Evolutionary conservation across 129 eudicot species (phyloP), one percentile per base, ranked within the genome.

Genomic region (Tagetes patula): DNA sequence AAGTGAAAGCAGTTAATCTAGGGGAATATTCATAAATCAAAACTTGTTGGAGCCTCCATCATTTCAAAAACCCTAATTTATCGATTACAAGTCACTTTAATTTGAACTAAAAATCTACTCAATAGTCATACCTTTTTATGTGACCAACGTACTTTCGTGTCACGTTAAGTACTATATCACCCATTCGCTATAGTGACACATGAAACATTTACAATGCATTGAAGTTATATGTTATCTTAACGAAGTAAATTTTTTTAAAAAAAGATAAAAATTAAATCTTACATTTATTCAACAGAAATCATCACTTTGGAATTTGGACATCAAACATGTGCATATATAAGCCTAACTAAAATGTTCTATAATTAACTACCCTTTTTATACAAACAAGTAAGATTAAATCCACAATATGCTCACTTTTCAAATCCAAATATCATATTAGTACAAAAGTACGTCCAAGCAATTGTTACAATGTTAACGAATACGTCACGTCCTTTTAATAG

Each of bases 271-370:
- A 50, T 70, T 4, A 70, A 70, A 20, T 20, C 27, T 20, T 20
- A 20, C 27, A 20, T 3, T 32, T 55, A 53, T 49, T 65, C 8
- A 40, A 4, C 65, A 65, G 1, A 30, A 39, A 2, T 31, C 55
- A 49, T 49, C 62, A 49, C 46, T 50, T 70, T 20, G 27, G 27
- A 39, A 39, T 39, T 43, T 14, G 72, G 66, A 63, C 77, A 62
- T 71, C 27, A 50, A 42, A 71, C 82, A 78, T 78, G 82, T 78
- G 77, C 77, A 53, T 20, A 20, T 20, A 20, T 36, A 64, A 78
- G 77, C 82, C 82, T 71, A 78, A 78, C 73, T 69, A 70, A 70
- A 70, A 69, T 69, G 65, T 13, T 56, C 69, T 47, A 77, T 77
- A 20, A 77, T 70, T 49, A 64, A 77, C 71, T 69, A 47, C 81